Evolutionary conservation across 1,284 basidiomycete species (phyloP).

Genomic region (Papiliotrema terrestris): DNA sequence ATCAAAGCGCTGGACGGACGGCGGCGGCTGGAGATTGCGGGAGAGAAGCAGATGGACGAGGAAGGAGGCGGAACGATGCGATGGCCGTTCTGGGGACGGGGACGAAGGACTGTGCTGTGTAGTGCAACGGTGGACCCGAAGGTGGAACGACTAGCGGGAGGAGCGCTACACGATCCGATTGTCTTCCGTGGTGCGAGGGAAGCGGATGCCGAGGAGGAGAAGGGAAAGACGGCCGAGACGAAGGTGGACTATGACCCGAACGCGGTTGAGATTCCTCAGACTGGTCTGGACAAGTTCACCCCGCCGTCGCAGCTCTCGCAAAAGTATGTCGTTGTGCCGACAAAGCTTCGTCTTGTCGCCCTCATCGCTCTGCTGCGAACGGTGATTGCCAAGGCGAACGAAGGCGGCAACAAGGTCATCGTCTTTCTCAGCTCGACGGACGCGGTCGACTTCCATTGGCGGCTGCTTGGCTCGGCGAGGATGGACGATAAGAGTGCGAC

Average conservation of each 20-base stretch:
- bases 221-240: conserved; percentile 23
- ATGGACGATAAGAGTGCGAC: conserved; percentile 59
- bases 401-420: conserved; percentile 61
- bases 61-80: conserved; percentile 53
- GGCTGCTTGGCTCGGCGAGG: conserved; percentile 68
- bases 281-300: conserved; percentile 64
- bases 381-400: conserved; percentile 56
- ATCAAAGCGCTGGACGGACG: conserved; percentile 79
- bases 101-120: conserved; percentile 82
- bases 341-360: conserved; percentile 88
- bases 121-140: conserved; percentile 95
- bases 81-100: conserved; percentile 65
- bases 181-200: conserved; percentile 46
- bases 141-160: conserved; percentile 88
- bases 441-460: conserved; percentile 96
- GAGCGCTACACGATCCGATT: conserved; percentile 59
- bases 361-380: conserved; percentile 79
- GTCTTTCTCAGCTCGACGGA: conserved; percentile 97
- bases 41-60: conserved; percentile 60
- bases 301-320: conserved; percentile 94
- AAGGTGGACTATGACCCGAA: conserved; percentile 25
- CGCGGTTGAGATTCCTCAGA: conserved; percentile 12
- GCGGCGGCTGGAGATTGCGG: conserved; percentile 66
- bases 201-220: conserved; percentile 16
- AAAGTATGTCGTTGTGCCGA: conserved; percentile 85